Percentiles rank a stretch among this genome's conserved stretches.
phyloP scores from a whole-genome alignment of 2,329 filamentous ascomycete genomes.

The Penicillium sp. region DNA sequence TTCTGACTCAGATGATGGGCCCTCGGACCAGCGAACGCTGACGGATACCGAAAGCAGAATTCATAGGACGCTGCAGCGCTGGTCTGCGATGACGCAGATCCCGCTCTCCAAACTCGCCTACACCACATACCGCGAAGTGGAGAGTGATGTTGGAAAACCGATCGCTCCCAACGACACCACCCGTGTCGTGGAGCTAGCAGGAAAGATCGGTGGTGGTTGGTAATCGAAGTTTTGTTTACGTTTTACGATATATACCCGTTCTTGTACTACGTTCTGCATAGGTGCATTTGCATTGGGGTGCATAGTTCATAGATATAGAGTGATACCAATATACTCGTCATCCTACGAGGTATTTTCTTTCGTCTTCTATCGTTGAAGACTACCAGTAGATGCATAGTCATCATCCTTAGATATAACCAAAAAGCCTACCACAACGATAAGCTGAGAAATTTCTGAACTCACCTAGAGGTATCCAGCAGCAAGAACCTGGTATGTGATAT shows the following conservation, averaged over 20 bases:
- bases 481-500: too few species aligned
- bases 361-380: too few species aligned
- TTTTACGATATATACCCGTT: constrained; percentile 28
- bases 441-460: too few species aligned
- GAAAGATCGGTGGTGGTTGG: constrained; percentile 94
- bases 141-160: constrained; percentile 91
- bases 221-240: constrained; percentile 48
- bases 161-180: constrained; percentile 68
- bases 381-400: too few species aligned
- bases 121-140: constrained; percentile 89
- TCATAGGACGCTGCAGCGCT: constrained; percentile 73
- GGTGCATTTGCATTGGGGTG: constrained; percentile 6
- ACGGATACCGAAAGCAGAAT: constrained; percentile 47
- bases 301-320: constrained; percentile 13
- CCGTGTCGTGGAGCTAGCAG: constrained; percentile 83
- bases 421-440: too few species aligned
- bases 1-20: constrained; percentile 54
- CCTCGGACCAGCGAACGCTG: constrained; percentile 32
- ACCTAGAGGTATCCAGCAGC: too few species aligned
- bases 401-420: too few species aligned
- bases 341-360: too few species aligned
- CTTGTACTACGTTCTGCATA: constrained; percentile 11
- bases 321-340: neutral
- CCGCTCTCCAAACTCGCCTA: constrained; percentile 73
- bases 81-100: constrained; percentile 74